Evolutionary conservation across 2,329 filamentous ascomycete genomes (phyloP), one percentile per base, ranked within the genome.

Genomic region (Ascocoryne sarcoides): DNA sequence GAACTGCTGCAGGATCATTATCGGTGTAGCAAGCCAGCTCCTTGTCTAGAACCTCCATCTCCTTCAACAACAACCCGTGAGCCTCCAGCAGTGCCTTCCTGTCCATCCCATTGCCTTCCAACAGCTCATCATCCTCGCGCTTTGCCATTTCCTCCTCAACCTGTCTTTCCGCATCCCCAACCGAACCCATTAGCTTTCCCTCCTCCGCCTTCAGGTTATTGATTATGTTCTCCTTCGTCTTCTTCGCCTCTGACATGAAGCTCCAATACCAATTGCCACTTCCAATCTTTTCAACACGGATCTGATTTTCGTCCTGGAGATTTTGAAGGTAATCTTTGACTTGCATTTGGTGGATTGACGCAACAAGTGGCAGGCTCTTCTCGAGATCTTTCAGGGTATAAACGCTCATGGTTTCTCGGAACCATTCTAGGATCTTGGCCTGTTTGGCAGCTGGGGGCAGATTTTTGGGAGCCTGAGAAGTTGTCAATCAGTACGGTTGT

Each of bases 241-340:
- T 58, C 50, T 57, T 60, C 8, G 55, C 73, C 39, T 81, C 75
- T 19, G 69, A 75, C 14, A 62, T 65, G 56, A 82, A 83, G 47
- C 69, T 72, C 79, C 79, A 84, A 62, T 82, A 83, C 79, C 79
- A 84, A 57, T 83, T 83, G 19, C 76, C 78, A 47, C 69, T 79
- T 32, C 79, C 79, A 51, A 84, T 83, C 59, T 82, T 83, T 62
- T 83, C 79, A 19, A 80, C 72, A 14, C 70, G 69, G 45, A 83
- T 71, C 51, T 71, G 69, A 51, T 66, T 67, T 42, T 83, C 79
- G 52, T 82, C 76, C 7, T 66, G 63, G 15, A 83, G 67, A 4
- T 69, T 65, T 56, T 80, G 76, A 14, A 83, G 63, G 54, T 77
- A 80, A 52, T 83, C 79, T 59, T 80, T 81, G 33, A 79, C 75